Percentiles rank a stretch among this genome's conserved stretches.
These are phyloP conservation scores for Termitomyces heimii DNA, from an alignment of 768 basidiomycete genomes.

Conservation along the genomic window DNA sequence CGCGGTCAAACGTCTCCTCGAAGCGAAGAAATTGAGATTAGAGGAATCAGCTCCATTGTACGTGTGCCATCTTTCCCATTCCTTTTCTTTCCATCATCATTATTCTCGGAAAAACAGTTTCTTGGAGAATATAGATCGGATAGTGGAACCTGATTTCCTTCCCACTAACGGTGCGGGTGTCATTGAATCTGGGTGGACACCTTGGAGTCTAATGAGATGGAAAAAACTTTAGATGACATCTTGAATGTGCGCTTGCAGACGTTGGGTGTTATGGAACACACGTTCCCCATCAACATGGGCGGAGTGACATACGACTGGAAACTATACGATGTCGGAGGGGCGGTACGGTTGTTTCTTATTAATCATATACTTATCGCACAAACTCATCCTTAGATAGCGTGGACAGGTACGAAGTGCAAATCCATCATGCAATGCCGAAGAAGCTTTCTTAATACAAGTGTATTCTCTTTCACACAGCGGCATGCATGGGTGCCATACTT, in stretches of 20 bases:
- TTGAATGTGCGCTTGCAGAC: slow-evolving; percentile 78
- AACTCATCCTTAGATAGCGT: slow-evolving; percentile 29
- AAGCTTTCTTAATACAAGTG: background rate
- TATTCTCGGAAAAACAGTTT: slow-evolving; percentile 41
- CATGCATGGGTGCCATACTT: slow-evolving; percentile 84
- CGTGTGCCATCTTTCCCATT: slow-evolving; percentile 22
- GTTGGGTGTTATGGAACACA: slow-evolving; percentile 72
- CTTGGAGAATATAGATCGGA: slow-evolving; percentile 56
- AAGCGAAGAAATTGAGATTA: slow-evolving; percentile 53
- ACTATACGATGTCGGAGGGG: slow-evolving; percentile 81
- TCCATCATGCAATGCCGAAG: background rate
- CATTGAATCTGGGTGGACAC: too few relatives aligned
- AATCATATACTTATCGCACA: slow-evolving; percentile 2
- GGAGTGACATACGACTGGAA: slow-evolving; percentile 68
- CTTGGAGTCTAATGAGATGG: too few relatives aligned
- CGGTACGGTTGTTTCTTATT: slow-evolving; percentile 39
- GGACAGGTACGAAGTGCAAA: slow-evolving; percentile 43
- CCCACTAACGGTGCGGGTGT: slow-evolving; percentile 63
- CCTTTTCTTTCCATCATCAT: background rate
- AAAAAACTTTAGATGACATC: slow-evolving; percentile 69
- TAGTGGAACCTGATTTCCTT: slow-evolving; percentile 62
- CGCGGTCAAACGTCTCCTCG: slow-evolving; percentile 52
- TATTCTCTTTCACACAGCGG: slow-evolving; percentile 41
- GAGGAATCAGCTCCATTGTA: slow-evolving; percentile 78
- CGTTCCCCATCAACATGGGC: slow-evolving; percentile 60